Evolutionary conservation across 23 red algal species (phyloP).

Genomic region (Gracilariopsis chorda): DNA sequence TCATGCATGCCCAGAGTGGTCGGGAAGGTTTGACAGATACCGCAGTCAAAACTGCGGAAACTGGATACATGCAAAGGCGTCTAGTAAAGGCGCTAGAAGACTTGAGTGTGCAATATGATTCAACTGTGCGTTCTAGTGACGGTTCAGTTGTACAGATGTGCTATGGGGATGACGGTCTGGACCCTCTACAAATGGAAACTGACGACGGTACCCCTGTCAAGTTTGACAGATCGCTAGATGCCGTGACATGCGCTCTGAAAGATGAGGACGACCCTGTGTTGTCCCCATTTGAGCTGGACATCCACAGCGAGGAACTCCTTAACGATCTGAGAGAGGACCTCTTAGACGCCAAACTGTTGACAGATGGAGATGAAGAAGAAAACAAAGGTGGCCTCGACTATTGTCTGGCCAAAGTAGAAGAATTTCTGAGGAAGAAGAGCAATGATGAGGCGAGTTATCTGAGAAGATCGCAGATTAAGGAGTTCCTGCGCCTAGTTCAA

Average conservation of each 20-base stretch:
- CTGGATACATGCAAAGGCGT: conserved; percentile 90
- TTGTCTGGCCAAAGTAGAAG: neutral
- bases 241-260: conserved; percentile 6
- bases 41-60: conserved; percentile 99
- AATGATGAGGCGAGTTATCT: conserved; percentile 27
- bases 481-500: conserved; percentile 55
- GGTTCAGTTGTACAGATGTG: conserved; percentile 88
- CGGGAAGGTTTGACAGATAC: conserved; percentile 98
- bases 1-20: conserved; percentile 97
- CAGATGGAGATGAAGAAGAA: conserved; percentile 38
- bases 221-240: conserved; percentile 42
- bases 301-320: conserved; percentile 25
- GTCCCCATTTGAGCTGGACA: conserved; percentile 16
- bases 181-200: conserved; percentile 86
- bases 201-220: conserved; percentile 60
- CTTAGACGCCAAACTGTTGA: conserved; percentile 47
- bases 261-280: conserved; percentile 22
- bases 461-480: conserved; percentile 49
- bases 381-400: conserved; percentile 26
- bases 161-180: conserved; percentile 92
- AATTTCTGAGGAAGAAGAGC: conserved; percentile 30
- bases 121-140: conserved; percentile 85
- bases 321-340: conserved; percentile 27
- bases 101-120: conserved; percentile 91
- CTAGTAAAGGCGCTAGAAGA: conserved; percentile 97